phyloP scores from a whole-genome alignment of 148 eudicot species.

The Chenopodium formosanum region DNA sequence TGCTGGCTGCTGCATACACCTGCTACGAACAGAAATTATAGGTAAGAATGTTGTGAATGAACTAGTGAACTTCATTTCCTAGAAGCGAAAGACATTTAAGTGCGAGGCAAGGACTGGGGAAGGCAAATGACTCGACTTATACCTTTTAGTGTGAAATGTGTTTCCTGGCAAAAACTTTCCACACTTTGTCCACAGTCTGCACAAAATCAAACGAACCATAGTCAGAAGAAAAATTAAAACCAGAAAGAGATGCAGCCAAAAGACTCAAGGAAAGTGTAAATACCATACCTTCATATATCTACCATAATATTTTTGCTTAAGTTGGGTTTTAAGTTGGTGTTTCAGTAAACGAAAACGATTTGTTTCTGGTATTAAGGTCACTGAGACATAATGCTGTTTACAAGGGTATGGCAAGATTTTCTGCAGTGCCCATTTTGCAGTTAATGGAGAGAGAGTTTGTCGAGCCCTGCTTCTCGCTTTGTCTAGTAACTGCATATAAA shows the following conservation, averaged over 20 bases:
- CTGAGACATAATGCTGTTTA: constrained; percentile 62
- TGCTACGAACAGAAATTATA: background rate
- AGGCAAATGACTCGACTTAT: background rate
- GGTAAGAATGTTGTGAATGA: background rate
- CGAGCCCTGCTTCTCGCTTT: constrained; percentile 60
- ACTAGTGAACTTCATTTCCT: background rate
- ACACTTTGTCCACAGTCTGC: constrained; percentile 33
- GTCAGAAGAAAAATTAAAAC: background rate
- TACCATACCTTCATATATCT: constrained; percentile 54
- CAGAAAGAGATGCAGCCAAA: background rate
- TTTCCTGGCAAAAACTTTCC: constrained; percentile 28
- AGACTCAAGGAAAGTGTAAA: background rate
- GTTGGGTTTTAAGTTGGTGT: constrained; percentile 39
- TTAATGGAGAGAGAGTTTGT: constrained; percentile 49
- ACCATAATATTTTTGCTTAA: constrained; percentile 30
- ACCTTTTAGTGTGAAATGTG: constrained; percentile 3
- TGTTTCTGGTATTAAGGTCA: constrained; percentile 67
- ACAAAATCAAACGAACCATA: constrained; percentile 1
- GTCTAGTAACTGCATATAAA: constrained; percentile 49
- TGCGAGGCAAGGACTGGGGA: background rate
- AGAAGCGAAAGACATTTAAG: background rate
- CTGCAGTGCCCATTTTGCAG: constrained; percentile 66
- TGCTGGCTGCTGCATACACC: background rate
- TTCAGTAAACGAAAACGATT: constrained; percentile 40
- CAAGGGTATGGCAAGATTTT: constrained; percentile 76